Evolutionary conservation across 805 yeast genomes (phyloP), one percentile per base, ranked within the genome.

Genomic region (Wickerhamomyces xylosicus): DNA sequence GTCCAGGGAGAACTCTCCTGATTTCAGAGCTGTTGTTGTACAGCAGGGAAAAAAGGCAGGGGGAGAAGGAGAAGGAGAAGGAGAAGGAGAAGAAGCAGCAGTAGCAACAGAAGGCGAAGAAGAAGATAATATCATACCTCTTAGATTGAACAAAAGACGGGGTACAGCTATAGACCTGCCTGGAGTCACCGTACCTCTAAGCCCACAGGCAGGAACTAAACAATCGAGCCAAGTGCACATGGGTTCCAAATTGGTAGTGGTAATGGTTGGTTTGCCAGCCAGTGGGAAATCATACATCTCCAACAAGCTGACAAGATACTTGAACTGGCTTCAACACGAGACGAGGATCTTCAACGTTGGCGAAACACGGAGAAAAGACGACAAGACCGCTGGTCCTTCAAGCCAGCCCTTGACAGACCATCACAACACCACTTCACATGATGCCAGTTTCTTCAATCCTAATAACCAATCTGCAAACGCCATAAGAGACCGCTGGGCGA

Each of bases 211-310:
- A 17, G 58, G 57, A 29, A 31, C 37, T 25, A 21, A 31, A 3
- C 46, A 41, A 15, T 47, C 64, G 37, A 10, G 25, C 10, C 9
- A 10, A 10, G 25, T 21, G 6, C 29, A 25, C 14, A 78, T 83
- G 4, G 90, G 86, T 1, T 76, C 87, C 13, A 83, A 86, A 54
- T 69, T 90, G 38, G 95, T 90, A 14, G 85, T 90, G 42, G 94
- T 92, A 16, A 90, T 90, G 97, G 96, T 90, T 14, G 98, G 98
- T 0, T 59, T 82, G 13, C 97, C 97, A 0, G 97, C 97, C 0
- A 68, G 97, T 39, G 98, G 98, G 3, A 90, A 90, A 58, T 83
- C 95, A 2, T 92, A 89, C 57, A 77, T 90, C 45, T 86, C 97
- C 38, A 90, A 87, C 59, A 90, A 92, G 56, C 67, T 90, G 36